These are phyloP conservation scores for Sphaerobolus stellatus DNA, from an alignment of 1,284 basidiomycete species.

Conservation along the genomic window DNA sequence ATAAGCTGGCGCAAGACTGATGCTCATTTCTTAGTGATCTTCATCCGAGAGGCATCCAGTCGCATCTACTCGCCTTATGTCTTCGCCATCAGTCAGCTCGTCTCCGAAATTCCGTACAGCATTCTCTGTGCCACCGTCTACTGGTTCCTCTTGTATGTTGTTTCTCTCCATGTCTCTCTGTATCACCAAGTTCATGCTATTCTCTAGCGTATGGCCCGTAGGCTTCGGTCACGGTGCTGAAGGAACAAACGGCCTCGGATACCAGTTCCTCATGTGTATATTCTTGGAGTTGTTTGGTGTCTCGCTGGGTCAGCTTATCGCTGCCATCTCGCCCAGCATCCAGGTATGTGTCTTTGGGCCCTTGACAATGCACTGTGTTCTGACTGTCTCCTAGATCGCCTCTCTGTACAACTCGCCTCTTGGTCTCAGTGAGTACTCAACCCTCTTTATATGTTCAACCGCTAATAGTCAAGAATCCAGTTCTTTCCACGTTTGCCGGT, in stretches of 20 bases:
- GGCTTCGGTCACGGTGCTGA: conserved; percentile 66
- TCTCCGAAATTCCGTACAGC: conserved; percentile 82
- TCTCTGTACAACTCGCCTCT: too few species aligned
- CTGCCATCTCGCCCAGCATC: conserved; percentile 72
- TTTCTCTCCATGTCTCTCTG: not conserved
- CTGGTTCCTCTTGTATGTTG: conserved; percentile 64
- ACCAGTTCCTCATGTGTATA: conserved; percentile 69
- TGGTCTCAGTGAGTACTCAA: too few species aligned
- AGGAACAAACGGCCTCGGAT: conserved; percentile 67
- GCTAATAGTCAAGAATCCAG: too few species aligned
- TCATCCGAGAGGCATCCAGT: conserved; percentile 59
- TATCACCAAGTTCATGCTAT: conserved; percentile 25
- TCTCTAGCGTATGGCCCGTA: conserved; percentile 60
- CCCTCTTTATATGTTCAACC: too few species aligned
- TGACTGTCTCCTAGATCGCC: too few species aligned
- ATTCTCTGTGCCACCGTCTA: conserved; percentile 71
- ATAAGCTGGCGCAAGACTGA: not conserved
- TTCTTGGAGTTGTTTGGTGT: conserved; percentile 79
- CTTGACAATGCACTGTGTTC: too few species aligned
- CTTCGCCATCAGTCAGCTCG: conserved; percentile 79
- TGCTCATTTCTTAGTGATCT: conserved; percentile 6
- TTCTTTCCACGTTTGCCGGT: conserved; percentile 75
- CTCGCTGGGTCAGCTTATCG: conserved; percentile 67
- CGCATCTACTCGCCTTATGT: conserved; percentile 78
- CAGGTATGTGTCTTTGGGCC: conserved; percentile 44